These are phyloP conservation scores for Haberlea rhodopensis DNA, from an alignment of 257 asterid genomes.

Conservation along the genomic window DNA sequence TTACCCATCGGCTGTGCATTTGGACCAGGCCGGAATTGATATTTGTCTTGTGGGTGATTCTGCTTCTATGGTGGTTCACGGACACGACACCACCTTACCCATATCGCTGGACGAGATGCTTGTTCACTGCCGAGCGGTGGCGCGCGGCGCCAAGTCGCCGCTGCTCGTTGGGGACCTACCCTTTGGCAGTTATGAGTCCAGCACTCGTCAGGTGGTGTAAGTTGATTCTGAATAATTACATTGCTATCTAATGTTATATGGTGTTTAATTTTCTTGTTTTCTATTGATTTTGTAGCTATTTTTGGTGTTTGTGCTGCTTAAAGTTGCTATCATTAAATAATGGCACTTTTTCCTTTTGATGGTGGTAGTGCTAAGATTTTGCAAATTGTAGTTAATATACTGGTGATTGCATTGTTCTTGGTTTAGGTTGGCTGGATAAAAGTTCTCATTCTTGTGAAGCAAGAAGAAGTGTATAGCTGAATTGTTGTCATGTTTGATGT, in stretches of 20 bases:
- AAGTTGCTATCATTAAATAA: neutral
- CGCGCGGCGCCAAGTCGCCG: slow-evolving; percentile 87
- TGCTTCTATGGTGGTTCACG: slow-evolving; percentile 98
- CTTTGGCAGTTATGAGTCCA: slow-evolving; percentile 84
- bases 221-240: neutral
- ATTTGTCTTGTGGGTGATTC: slow-evolving; percentile 92
- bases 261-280: neutral
- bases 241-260: neutral
- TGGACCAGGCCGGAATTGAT: slow-evolving; percentile 81
- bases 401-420: neutral
- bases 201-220: slow-evolving; percentile 57
- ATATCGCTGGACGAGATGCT: slow-evolving; percentile 90
- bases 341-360: neutral
- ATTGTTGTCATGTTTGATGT: neutral
- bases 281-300: neutral
- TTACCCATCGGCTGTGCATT: slow-evolving; percentile 82
- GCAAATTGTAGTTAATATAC: no score
- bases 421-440: neutral
- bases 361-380: neutral
- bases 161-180: slow-evolving; percentile 87
- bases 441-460: neutral
- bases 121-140: slow-evolving; percentile 85
- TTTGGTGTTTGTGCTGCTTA: neutral
- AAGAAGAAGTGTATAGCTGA: neutral
- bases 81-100: slow-evolving; percentile 93